These are phyloP conservation scores for Stephanodiscus triporus DNA, from an alignment of 108 stramenopile species.

Conservation along the genomic window DNA sequence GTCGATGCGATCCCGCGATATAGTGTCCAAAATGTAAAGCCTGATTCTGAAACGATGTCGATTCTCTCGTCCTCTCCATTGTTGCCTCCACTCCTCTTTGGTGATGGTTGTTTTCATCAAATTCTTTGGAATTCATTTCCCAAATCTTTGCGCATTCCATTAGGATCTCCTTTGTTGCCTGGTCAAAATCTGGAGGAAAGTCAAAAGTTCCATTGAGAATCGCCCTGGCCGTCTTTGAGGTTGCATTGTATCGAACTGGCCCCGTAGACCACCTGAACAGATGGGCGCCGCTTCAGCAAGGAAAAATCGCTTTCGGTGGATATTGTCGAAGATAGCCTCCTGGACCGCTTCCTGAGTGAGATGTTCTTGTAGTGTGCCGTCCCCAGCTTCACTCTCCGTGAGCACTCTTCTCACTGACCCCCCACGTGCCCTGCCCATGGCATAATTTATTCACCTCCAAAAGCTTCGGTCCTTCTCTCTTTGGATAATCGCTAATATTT, in stretches of 20 bases:
- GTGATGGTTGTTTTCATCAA: not conserved
- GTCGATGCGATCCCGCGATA: not conserved
- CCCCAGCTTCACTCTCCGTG: not conserved
- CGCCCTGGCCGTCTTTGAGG: not conserved
- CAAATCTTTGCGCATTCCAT: not conserved
- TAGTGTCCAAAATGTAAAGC: slow-evolving; percentile 1
- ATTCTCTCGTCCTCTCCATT: slow-evolving; percentile 5
- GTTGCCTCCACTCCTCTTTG: not conserved
- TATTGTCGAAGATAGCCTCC: not conserved
- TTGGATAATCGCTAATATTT: slow-evolving; percentile 16
- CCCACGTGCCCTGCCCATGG: not conserved
- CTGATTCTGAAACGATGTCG: slow-evolving; percentile 17
- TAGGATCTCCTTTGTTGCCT: no score
- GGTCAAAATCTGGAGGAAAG: not conserved
- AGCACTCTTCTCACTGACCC: slow-evolving; percentile 9
- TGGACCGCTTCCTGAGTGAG: not conserved
- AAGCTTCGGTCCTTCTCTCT: slow-evolving; percentile 5
- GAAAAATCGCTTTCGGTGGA: not conserved
- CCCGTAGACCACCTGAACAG: not conserved
- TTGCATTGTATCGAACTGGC: not conserved
- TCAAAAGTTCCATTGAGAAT: slow-evolving; percentile 1
- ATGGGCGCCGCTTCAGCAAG: slow-evolving; percentile 2
- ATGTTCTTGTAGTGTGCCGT: not conserved
- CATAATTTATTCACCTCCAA: slow-evolving; percentile 15
- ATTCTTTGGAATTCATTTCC: not conserved